Base-by-base conservation (phyloP, 164 flowering plant species). In the Vitis rupestris region DNA sequence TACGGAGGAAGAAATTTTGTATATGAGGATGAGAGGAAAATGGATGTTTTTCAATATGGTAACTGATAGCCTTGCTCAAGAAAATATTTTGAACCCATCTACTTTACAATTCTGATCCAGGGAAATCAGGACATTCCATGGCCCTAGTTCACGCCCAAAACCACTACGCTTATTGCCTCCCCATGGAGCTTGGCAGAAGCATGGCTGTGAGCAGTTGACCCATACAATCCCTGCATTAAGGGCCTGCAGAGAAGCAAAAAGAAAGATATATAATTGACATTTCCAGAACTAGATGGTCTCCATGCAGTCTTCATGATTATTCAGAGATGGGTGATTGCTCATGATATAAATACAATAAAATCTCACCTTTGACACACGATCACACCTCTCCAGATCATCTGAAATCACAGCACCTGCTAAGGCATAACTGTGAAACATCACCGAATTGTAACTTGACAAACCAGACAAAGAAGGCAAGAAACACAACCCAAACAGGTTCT, bases 181-280 rank as follows among this genome's bases (percentile, higher is more conserved):
- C 99, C 99, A 96, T 54, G 99, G 99, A 65, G 97, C 97, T 77
- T 96, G 98, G 72, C 80, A 79, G 85, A 96, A 96, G 89, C 91
- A 87, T 14, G 99, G 99, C 77, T 96, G 98, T 58, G 99, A 91
- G 79, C 99, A 96, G 78, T 96, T 96, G 70, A 96, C 84, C 98
- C 99, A 96, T 2, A 93, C 97, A 72, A 93, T 85, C n/a, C 99
- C 98, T 8, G 88, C 83, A 56, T 85, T 83, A 53, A 96, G 64
- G 54, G 91, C 91, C 98, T 95, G 87, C 57, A 75, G 44, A 61
- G 66, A 12, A 68, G 19, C 8, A 47, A 15, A 59, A 67, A 50
- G 51, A n/a, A 7, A 31, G 15, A 50, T 27, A 47, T 16, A 52
- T 44, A 37, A 13, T 62, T 11, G 29, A 51, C 8, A 44, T 4